Evolutionary conservation across 805 yeast genomes (phyloP).

Genomic region (Naumovozyma baii): DNA sequence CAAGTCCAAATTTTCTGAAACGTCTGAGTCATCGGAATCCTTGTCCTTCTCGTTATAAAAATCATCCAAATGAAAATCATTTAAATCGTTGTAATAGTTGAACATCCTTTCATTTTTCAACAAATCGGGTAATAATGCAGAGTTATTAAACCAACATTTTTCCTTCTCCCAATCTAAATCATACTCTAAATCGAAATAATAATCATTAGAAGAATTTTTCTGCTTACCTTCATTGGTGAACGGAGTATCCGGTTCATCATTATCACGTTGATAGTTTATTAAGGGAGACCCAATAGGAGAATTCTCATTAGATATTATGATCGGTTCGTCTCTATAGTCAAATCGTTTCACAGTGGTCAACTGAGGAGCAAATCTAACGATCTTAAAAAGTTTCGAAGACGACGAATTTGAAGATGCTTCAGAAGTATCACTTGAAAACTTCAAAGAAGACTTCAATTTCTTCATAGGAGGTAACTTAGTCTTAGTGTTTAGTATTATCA

Average conservation of each 20-base stretch:
- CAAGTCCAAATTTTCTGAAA: slow-evolving; percentile 2
- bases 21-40: slow-evolving; percentile 4
- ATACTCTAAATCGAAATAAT: background rate
- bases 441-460: slow-evolving; percentile 19
- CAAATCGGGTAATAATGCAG: slow-evolving; percentile 5
- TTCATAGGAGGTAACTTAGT: slow-evolving; percentile 2
- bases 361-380: slow-evolving; percentile 54
- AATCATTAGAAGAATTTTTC: background rate
- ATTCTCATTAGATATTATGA: slow-evolving; percentile 49
- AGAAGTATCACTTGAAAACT: slow-evolving; percentile 5
- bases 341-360: slow-evolving; percentile 57
- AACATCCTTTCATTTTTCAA: slow-evolving; percentile 6
- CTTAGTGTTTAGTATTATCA: no score
- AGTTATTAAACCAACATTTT: slow-evolving; percentile 11
- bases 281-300: slow-evolving; percentile 29
- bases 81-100: slow-evolving; percentile 2
- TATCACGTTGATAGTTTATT: slow-evolving; percentile 2
- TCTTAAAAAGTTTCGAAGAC: slow-evolving; percentile 31
- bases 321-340: slow-evolving; percentile 51
- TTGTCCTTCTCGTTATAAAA: slow-evolving; percentile 3
- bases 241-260: background rate
- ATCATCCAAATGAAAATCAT: slow-evolving; percentile 6
- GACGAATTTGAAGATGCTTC: slow-evolving; percentile 6
- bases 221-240: slow-evolving; percentile 2
- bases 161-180: slow-evolving; percentile 2